Evolutionary conservation across 2,329 filamentous ascomycete genomes (phyloP).

Genomic region (Beauveria asiatica): DNA sequence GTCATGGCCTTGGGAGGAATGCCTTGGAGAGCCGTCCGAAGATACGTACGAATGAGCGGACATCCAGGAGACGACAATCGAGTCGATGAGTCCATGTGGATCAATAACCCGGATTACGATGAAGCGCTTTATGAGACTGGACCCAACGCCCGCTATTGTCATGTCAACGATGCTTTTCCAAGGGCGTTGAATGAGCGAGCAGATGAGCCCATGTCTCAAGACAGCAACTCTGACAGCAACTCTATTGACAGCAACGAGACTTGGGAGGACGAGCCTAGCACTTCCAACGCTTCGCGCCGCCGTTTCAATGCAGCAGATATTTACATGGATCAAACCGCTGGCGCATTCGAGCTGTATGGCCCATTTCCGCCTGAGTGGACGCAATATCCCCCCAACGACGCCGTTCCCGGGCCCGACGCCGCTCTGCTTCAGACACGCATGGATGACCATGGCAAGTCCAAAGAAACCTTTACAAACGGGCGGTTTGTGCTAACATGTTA

Average conservation of each 20-base stretch:
- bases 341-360: not conserved
- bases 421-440: not conserved
- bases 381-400: not conserved
- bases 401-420: not conserved
- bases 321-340: not conserved
- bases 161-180: not conserved
- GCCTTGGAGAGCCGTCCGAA: constrained; percentile 7
- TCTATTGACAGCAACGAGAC: not conserved
- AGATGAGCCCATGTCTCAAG: not conserved
- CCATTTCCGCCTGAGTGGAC: not conserved
- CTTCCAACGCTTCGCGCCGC: not conserved
- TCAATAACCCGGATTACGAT: not conserved
- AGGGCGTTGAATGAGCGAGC: not conserved
- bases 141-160: not conserved
- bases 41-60: constrained; percentile 4
- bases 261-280: not conserved
- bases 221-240: not conserved
- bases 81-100: not conserved
- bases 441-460: not conserved
- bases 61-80: not conserved
- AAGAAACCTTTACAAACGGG: too few species aligned
- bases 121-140: not conserved
- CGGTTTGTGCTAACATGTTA: not conserved
- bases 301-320: not conserved
- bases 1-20: constrained; percentile 9